Evolutionary conservation across 2,329 filamentous ascomycete species (phyloP).

Genomic region (Diaporthe nobilis): DNA sequence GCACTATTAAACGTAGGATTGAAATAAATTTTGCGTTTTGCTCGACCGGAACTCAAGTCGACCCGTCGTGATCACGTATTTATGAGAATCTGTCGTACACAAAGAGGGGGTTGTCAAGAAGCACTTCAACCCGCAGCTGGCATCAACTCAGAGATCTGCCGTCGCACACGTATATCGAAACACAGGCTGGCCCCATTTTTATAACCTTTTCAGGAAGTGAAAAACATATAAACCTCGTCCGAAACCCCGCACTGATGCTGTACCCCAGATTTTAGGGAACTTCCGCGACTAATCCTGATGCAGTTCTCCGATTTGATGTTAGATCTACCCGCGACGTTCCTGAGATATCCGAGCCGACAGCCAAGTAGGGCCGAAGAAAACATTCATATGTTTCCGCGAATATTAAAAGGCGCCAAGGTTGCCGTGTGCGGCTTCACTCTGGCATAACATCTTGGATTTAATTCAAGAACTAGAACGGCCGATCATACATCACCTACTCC

Average conservation of each 20-base stretch:
- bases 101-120: neutral
- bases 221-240: neutral
- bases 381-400: neutral
- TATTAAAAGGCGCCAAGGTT: conserved; percentile 1
- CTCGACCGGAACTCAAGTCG: neutral
- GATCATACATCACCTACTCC: neutral
- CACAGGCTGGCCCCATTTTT: neutral
- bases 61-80: neutral
- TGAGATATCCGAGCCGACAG: neutral
- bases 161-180: neutral
- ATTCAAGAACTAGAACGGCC: neutral
- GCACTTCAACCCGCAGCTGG: neutral
- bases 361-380: neutral
- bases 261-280: neutral
- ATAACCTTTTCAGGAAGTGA: neutral
- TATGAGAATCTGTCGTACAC: neutral
- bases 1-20: neutral
- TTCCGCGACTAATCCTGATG: conserved; percentile 19
- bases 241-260: conserved; percentile 13
- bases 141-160: neutral
- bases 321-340: conserved; percentile 11
- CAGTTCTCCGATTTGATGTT: neutral
- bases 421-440: neutral
- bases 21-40: neutral
- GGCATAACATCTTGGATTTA: neutral